Conservation (phyloP, 371 early-diverging fungal genomes). For the Circinella minor region DNA sequence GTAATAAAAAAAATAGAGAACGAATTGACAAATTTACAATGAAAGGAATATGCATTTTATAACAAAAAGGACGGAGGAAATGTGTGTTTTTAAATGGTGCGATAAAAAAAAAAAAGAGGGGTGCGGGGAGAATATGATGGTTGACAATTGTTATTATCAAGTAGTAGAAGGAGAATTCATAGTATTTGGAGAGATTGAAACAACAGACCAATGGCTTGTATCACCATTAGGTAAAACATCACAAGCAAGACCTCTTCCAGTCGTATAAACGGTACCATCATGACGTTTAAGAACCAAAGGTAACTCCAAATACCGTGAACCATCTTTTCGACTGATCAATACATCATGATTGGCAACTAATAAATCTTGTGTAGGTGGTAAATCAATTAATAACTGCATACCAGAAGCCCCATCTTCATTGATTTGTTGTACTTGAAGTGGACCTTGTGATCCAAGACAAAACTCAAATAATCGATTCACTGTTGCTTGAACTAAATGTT, state of each 20-base stretch:
- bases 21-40: too few species aligned
- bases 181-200: conserved; percentile 10
- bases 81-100: too few species aligned
- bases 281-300: conserved; percentile 41
- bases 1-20: too few species aligned
- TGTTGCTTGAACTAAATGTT: conserved; percentile 26
- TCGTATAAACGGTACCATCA: conserved; percentile 46
- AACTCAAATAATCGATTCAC: conserved; percentile 30
- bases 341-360: conserved; percentile 35
- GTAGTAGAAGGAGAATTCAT: conserved; percentile 8
- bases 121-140: not conserved
- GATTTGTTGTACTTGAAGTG: conserved; percentile 20
- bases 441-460: conserved; percentile 50
- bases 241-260: conserved; percentile 39
- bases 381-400: conserved; percentile 17
- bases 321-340: conserved; percentile 32
- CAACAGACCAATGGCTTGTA: conserved; percentile 29
- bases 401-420: conserved; percentile 1
- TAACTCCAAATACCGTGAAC: conserved; percentile 39
- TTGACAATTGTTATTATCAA: conserved; percentile 5
- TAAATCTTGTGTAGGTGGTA: conserved; percentile 38
- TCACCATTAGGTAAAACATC: conserved; percentile 27
- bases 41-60: too few species aligned
- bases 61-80: too few species aligned
- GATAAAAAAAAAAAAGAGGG: too few species aligned